phyloP scores from a whole-genome alignment of 1,284 basidiomycete genomes.

The Sporisorium graminicola region DNA sequence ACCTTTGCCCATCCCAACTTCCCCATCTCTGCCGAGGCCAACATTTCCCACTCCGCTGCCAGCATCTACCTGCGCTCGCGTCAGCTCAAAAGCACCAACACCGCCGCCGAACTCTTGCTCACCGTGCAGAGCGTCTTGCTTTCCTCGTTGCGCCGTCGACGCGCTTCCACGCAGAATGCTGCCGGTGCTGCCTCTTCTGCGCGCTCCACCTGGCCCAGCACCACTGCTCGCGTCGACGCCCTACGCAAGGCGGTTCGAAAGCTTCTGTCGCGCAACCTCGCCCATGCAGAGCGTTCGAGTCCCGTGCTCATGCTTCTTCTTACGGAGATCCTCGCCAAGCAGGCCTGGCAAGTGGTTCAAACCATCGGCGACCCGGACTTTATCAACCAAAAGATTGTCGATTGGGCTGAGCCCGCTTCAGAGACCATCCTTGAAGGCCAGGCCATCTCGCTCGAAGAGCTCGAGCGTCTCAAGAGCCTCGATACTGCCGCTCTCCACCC shows the following conservation, averaged over 20 bases:
- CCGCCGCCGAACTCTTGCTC: slow-evolving; percentile 55
- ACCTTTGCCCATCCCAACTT: slow-evolving; percentile 60
- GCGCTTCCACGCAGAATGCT: slow-evolving; percentile 15
- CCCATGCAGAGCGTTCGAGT: slow-evolving; percentile 43
- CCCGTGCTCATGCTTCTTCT: slow-evolving; percentile 53
- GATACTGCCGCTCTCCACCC: slow-evolving; percentile 21
- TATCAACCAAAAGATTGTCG: slow-evolving; percentile 60
- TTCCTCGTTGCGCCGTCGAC: slow-evolving; percentile 47
- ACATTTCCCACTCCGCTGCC: slow-evolving; percentile 52
- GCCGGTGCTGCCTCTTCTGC: slow-evolving; percentile 16
- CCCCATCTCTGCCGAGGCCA: slow-evolving; percentile 49
- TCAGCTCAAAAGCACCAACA: slow-evolving; percentile 50
- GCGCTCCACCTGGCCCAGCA: slow-evolving; percentile 47
- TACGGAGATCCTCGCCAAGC: slow-evolving; percentile 59
- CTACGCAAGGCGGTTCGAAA: slow-evolving; percentile 54
- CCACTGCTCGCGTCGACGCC: slow-evolving; percentile 50
- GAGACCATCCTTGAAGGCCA: slow-evolving; percentile 45
- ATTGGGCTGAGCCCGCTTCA: slow-evolving; percentile 52
- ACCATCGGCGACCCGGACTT: slow-evolving; percentile 62
- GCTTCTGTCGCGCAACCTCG: slow-evolving; percentile 54
- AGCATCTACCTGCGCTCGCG: slow-evolving; percentile 49
- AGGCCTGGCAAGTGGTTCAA: slow-evolving; percentile 60
- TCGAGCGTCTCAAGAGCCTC: slow-evolving; percentile 39
- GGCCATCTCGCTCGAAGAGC: slow-evolving; percentile 44
- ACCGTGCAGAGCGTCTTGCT: slow-evolving; percentile 59